A percentile compares a stretch with the other conserved stretches of the same genome.
Evolutionary conservation across 768 basidiomycete genomes (phyloP).

Genomic region (Podaxis sp.): DNA sequence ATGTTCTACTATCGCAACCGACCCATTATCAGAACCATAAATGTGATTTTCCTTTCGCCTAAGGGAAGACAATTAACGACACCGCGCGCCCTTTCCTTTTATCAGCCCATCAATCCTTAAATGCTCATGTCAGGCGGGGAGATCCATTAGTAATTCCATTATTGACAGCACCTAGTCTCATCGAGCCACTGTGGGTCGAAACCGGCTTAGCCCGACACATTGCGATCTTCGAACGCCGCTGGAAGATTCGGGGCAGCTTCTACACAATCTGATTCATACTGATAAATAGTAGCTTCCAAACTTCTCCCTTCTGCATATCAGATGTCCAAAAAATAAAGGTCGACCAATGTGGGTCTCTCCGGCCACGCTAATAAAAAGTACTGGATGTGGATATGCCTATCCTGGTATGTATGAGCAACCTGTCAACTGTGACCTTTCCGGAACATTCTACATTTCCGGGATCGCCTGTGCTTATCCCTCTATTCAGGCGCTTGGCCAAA

Average conservation of each 20-base stretch:
- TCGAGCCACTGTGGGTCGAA: slow-evolving; percentile 3
- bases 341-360: neutral
- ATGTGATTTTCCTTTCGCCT: neutral
- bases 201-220: neutral
- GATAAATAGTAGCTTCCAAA: slow-evolving; percentile 1
- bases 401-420: neutral
- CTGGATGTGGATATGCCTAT: neutral
- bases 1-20: neutral
- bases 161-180: neutral
- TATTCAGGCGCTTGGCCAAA: neutral
- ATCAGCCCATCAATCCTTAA: slow-evolving; percentile 6
- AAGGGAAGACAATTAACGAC: neutral
- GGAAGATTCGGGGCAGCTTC: neutral
- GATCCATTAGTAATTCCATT: slow-evolving; percentile 6
- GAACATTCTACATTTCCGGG: slow-evolving; percentile 7
- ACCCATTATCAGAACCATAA: neutral
- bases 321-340: neutral
- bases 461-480: neutral
- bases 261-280: slow-evolving; percentile 3
- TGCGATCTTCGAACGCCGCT: slow-evolving; percentile 4
- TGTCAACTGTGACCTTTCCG: slow-evolving; percentile 2
- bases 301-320: neutral
- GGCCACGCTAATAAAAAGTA: neutral
- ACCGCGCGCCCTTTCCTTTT: neutral
- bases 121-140: slow-evolving; percentile 9